Base-by-base conservation (phyloP, 805 yeast genomes). In the Huiozyma sinensis region DNA sequence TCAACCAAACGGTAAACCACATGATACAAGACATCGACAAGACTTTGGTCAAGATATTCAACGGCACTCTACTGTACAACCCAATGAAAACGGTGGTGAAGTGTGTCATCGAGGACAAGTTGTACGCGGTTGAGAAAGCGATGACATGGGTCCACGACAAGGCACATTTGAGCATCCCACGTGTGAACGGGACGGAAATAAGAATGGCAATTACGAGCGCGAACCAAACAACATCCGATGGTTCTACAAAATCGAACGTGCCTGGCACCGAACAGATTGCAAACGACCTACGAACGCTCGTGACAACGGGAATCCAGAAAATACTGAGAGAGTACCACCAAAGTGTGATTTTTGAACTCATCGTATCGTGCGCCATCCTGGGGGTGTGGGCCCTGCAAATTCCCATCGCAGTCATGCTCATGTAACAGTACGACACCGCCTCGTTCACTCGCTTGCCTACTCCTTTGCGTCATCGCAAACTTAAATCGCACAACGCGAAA, bases 41-140 rank as follows among this genome's bases (percentile, higher is more conserved):
- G 4, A 77, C 78, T 0, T 60, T 92, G 6, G 68, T 69, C 29
- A 68, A 70, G 7, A 69, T 79, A 0, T 88, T 92, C 63, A 77
- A 79, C 5, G 71, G 71, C 3, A 86, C 97, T 0, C 74, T 83
- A 0, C 64, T 90, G 8, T 75, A 78, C 39, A 58, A 58, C 1
- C 83, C 94, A 0, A 69, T 87, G 39, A 70, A 72, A 29, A 71
- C 81, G 0, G 77, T 87, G 0, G 83, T 89, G 4, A 77, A 80
- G 31, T 90, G 98, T 65, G 76, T 85, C 3, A 68, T 92, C 34
- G 90, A 85, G 12, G 69, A 81, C 40, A 92, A 90, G 54, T 60
- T 90, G 6, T 69, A 69, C 10, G 69, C 72, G 24, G 67, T 87
- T 2, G 83, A 83, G 49, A 57, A 73, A 30, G 97, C 94, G 0